Evolutionary conservation across 2,329 filamentous ascomycete species (phyloP).

Genomic region (Sphaerulina vaccinii): DNA sequence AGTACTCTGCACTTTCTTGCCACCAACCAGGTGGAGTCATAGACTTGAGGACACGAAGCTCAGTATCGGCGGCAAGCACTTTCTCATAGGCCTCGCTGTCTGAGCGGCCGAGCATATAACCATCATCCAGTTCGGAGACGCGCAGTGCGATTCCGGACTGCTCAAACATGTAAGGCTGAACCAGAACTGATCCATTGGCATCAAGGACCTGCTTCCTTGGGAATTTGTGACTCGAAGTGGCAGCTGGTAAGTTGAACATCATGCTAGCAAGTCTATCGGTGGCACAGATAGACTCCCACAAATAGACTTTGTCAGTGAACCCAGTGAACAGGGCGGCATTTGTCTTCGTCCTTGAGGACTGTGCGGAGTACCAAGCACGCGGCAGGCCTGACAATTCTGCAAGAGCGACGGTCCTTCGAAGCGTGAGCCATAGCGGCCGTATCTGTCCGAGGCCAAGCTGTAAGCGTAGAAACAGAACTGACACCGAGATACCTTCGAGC

Average conservation of each 20-base stretch:
- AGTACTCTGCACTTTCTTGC: slow-evolving; percentile 6
- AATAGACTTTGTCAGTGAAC: slow-evolving; percentile 5
- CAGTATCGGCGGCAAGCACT: slow-evolving; percentile 31
- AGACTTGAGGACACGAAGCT: slow-evolving; percentile 29
- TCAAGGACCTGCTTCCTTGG: slow-evolving; percentile 21
- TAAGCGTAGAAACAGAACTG: slow-evolving; percentile 39
- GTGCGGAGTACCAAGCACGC: slow-evolving; percentile 19
- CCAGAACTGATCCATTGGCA: slow-evolving; percentile 27
- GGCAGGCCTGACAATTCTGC: slow-evolving; percentile 43
- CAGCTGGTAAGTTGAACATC: slow-evolving; percentile 39
- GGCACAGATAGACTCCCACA: slow-evolving; percentile 19
- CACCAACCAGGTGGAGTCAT: slow-evolving; percentile 25
- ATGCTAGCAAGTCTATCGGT: slow-evolving; percentile 18
- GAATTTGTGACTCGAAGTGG: slow-evolving; percentile 29
- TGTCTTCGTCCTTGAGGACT: background rate
- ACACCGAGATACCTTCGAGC: slow-evolving; percentile 36
- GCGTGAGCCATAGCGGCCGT: slow-evolving; percentile 39
- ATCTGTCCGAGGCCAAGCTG: slow-evolving; percentile 39
- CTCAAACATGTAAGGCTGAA: slow-evolving; percentile 29
- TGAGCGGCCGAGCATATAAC: slow-evolving; percentile 19
- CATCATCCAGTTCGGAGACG: slow-evolving; percentile 31
- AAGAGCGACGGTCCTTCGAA: slow-evolving; percentile 41
- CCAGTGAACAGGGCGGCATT: background rate
- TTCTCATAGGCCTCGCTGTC: slow-evolving; percentile 23
- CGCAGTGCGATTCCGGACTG: slow-evolving; percentile 30